Evolutionary conservation across 768 basidiomycete genomes (phyloP), one percentile per base, ranked within the genome.

Genomic region (Lyophyllum atratum): DNA sequence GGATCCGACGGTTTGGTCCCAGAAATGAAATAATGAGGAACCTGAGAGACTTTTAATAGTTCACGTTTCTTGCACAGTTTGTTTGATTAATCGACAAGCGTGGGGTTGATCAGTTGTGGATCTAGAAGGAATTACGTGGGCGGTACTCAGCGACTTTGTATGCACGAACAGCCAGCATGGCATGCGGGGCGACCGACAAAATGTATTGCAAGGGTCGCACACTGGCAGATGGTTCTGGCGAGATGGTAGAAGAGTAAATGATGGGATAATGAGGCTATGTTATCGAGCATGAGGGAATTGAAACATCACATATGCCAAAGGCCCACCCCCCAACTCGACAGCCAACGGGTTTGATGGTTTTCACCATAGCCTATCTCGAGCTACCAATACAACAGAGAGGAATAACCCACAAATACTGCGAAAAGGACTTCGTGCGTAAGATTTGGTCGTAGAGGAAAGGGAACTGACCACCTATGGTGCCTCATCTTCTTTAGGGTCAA

Each of bases 401-500:
- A 44, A 24, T 21, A 43, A 33, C 39, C 50, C 33, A 56, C 47
- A 44, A 24, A 53, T 46, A 28, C 43, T 58, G 50, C 29, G 19
- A n/a, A 21, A n/a, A 33, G 44, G 19, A 46, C 6, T 26, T 25
- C 12, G 49, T 40, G 28, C 45, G 33, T 24, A 42, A 22, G 29
- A 50, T n/a, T 15, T 34, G 10, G 25, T 37, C 7, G n/a, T 39
- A 26, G 52, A 28, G 43, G 33, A 5, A 54, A 22, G 31, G n/a
- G 17, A 26, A 49, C 56, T 49, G 34, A 54, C 61, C 56, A 37
- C 50, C 48, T 54, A 55, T 64, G 50, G 69, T 61, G 68, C 73
- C 22, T 79, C 72, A 10, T 85, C 87, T 7, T 84, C 84, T 31
- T 59, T 66, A 0, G 72, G 60, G 49, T 76, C 73, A 67, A 93